These are phyloP conservation scores for Trypanosoma brucei DNA, from an alignment of 208 protist species.

Conservation along the genomic window DNA sequence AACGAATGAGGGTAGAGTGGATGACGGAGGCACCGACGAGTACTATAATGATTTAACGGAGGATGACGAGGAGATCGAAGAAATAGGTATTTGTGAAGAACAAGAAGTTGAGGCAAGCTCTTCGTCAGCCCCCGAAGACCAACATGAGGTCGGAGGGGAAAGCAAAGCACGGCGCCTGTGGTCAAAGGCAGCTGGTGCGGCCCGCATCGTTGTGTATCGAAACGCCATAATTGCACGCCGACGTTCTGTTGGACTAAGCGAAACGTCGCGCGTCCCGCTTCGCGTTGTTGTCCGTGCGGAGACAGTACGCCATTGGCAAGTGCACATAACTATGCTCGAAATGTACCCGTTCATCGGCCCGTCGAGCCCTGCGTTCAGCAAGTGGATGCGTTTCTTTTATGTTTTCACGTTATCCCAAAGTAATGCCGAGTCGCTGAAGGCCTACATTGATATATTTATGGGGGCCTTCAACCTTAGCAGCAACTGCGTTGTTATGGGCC, in stretches of 20 bases:
- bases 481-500: conserved; percentile 32
- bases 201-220: conserved; percentile 46
- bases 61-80: background rate
- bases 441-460: conserved; percentile 45
- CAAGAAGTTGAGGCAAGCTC: background rate
- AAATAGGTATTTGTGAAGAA: background rate
- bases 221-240: conserved; percentile 46
- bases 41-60: background rate
- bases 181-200: conserved; percentile 40
- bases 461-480: conserved; percentile 12
- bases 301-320: conserved; percentile 63
- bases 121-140: background rate
- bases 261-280: conserved; percentile 42
- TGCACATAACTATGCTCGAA: conserved; percentile 57
- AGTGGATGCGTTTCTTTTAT: conserved; percentile 75
- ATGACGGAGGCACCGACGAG: background rate
- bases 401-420: conserved; percentile 50
- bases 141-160: background rate
- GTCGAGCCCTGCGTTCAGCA: conserved; percentile 27
- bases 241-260: conserved; percentile 44
- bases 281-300: conserved; percentile 54
- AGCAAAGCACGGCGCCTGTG: conserved; percentile 20
- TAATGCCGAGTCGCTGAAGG: conserved; percentile 46
- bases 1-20: background rate
- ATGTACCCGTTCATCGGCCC: conserved; percentile 41